A percentile compares a stretch with the other conserved stretches of the same genome.
These are phyloP conservation scores for Collybia sp. DNA, from an alignment of 768 basidiomycete genomes.

Conservation along the genomic window DNA sequence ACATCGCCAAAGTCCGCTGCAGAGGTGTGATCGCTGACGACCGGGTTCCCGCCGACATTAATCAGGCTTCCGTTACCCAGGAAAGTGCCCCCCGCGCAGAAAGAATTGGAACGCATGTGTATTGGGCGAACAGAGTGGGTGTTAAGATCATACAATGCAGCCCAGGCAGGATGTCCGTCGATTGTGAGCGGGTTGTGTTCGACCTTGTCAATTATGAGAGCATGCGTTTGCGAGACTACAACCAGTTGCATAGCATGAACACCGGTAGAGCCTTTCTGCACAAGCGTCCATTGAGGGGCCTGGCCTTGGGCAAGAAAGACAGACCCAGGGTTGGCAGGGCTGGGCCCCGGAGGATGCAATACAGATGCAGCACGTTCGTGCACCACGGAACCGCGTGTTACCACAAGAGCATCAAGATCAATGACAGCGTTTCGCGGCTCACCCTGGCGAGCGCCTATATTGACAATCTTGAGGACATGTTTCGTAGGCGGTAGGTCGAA, in stretches of 20 bases:
- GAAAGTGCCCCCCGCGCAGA: conserved; percentile 82
- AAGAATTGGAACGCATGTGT: conserved; percentile 71
- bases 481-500: conserved; percentile 44
- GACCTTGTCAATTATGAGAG: conserved; percentile 77
- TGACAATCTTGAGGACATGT: conserved; percentile 63
- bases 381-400: conserved; percentile 46
- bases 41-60: conserved; percentile 80
- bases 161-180: conserved; percentile 79
- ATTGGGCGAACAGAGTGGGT: conserved; percentile 61
- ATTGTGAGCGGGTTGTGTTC: conserved; percentile 79
- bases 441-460: conserved; percentile 39
- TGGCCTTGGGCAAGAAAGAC: neutral
- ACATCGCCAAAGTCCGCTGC: conserved; percentile 73
- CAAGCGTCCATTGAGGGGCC: conserved; percentile 45
- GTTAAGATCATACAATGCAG: conserved; percentile 63
- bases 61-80: conserved; percentile 72
- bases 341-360: conserved; percentile 1
- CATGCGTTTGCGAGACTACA: conserved; percentile 65
- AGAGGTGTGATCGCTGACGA: conserved; percentile 57
- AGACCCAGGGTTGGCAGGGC: conserved; percentile 2
- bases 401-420: conserved; percentile 65
- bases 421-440: conserved; percentile 28
- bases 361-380: conserved; percentile 3
- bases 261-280: conserved; percentile 66
- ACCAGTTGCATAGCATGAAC: conserved; percentile 76